Conservation (phyloP, 441 rosid genomes). For the Gossypium schwendimanii region DNA sequence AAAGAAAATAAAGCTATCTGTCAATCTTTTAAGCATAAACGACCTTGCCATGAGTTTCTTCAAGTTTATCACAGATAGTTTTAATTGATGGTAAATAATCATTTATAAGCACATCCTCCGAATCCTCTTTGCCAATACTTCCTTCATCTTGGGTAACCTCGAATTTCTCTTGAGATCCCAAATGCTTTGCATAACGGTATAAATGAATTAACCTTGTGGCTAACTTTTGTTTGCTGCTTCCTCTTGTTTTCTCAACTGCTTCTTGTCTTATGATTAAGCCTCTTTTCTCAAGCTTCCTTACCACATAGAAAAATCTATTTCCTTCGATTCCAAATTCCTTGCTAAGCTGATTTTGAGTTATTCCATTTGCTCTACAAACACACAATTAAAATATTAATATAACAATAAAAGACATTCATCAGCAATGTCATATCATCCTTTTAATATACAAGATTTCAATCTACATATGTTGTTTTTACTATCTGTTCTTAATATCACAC, state of each 20-base stretch:
- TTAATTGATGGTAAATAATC: slow-evolving; percentile 74
- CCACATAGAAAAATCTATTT: slow-evolving; percentile 46
- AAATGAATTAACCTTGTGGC: slow-evolving; percentile 56
- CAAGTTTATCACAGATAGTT: slow-evolving; percentile 74
- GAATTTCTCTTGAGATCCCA: slow-evolving; percentile 61
- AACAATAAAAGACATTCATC: neutral
- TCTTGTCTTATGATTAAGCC: slow-evolving; percentile 64
- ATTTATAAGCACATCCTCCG: slow-evolving; percentile 53
- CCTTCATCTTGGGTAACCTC: slow-evolving; percentile 61
- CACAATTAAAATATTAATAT: neutral
- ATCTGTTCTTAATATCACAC: neutral
- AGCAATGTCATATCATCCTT: neutral
- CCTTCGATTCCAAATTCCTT: slow-evolving; percentile 64
- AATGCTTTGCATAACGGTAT: slow-evolving; percentile 64
- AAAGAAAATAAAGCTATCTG: neutral
- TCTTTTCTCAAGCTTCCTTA: slow-evolving; percentile 58
- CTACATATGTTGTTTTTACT: neutral
- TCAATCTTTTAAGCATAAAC: slow-evolving; percentile 4
- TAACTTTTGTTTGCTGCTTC: slow-evolving; percentile 47
- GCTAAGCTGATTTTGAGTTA: slow-evolving; percentile 62
- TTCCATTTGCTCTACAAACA: slow-evolving; percentile 52
- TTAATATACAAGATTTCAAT: neutral
- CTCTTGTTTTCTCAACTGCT: slow-evolving; percentile 62
- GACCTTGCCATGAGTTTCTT: slow-evolving; percentile 67
- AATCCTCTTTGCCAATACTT: slow-evolving; percentile 22